phyloP scores from a whole-genome alignment of 441 rosid species.

The Daphne laureola region DNA sequence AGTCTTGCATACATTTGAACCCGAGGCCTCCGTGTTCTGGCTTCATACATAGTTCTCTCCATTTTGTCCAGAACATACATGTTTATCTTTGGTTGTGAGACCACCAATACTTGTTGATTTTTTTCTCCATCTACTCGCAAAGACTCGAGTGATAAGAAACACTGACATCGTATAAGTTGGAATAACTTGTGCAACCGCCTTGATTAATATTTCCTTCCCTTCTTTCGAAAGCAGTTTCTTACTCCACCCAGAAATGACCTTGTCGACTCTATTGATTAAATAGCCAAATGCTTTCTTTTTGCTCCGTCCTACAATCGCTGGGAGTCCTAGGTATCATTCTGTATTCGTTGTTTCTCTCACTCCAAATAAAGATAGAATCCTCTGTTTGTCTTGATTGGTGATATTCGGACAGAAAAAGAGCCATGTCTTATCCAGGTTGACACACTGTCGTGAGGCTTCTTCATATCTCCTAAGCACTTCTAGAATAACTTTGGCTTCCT shows the following conservation, averaged over 20 bases:
- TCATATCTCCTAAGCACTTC: not conserved
- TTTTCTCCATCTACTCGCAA: too few species aligned
- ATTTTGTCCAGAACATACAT: too few species aligned
- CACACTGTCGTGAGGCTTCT: not conserved
- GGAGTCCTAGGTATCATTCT: not conserved
- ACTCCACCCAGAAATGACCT: not conserved
- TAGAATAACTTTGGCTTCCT: too few species aligned
- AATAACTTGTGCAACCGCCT: not conserved
- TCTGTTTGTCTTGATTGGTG: too few species aligned
- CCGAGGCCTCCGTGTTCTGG: too few species aligned
- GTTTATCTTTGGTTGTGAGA: too few species aligned
- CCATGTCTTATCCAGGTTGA: not conserved
- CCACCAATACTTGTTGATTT: too few species aligned
- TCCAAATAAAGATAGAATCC: not conserved
- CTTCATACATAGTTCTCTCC: too few species aligned
- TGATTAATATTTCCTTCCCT: not conserved
- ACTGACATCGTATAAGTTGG: too few species aligned
- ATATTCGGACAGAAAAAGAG: not conserved
- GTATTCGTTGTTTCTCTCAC: not conserved
- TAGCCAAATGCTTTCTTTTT: not conserved
- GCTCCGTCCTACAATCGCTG: not conserved
- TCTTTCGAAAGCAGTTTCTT: not conserved
- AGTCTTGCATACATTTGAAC: too few species aligned
- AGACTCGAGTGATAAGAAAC: too few species aligned
- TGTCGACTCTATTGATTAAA: not conserved